Evolutionary conservation across 1,139 yeast genomes (phyloP), one percentile per base, ranked within the genome.

Genomic region (Oligophagozyma castellii): DNA sequence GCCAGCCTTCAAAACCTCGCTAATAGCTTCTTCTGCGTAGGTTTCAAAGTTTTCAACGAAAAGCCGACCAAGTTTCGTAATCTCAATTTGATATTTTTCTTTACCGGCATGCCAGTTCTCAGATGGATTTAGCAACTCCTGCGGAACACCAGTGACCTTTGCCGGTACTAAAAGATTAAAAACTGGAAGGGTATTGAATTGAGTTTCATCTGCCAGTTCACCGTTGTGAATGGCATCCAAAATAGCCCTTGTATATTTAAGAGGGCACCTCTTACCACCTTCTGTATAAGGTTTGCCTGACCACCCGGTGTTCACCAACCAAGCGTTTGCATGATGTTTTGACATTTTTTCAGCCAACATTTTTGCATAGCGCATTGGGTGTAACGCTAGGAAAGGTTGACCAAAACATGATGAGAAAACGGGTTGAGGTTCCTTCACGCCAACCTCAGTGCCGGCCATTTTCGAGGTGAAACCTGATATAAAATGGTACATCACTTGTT

Each of bases 361-460:
- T 59, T 81, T 81, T 30, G 98, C 98, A 60, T 89, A 89, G 61
- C 76, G 77, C 92, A 89, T 89, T 59, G 98, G 98, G 63, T 89
- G 98, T 59, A 89, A 69, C 27, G 89, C 96, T 63, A 89, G 69
- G 79, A 89, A 89, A 42, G 98, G 98, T 67, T 89, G 96, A 53
- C 98, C 98, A 60, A 86, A 89, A 68, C 98, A 89, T 34, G 98
- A 95, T 42, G 95, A 81, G 72, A 89, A 89, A 18, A 95, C 81
- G 35, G 96, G 95, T 60, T 81, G 84, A 36, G 98, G 96, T 65
- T 89, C 96, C 42, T 96, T 86, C 44, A 89, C 83, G 61, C 98
- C 98, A 59, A 81, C 93, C 64, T 89, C 98, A 35, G 98, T 89
- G 59, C 98, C 98, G 41, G 98, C 95, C 93, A 89, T 89, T 73